Conservation (phyloP, 345 rosid species). For the Boechera divaricarpa region DNA sequence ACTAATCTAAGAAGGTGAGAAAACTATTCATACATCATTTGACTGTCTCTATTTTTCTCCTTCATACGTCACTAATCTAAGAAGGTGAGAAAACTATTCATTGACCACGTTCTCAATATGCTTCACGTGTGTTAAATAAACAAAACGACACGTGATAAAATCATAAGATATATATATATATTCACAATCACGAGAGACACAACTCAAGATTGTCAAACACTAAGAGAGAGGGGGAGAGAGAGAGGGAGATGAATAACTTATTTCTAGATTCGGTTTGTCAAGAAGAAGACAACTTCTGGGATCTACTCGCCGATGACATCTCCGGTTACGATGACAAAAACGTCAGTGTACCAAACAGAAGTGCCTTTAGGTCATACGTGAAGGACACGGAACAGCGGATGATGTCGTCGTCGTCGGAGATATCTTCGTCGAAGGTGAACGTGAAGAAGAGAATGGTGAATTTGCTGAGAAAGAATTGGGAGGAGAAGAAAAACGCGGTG, state of each 20-base stretch:
- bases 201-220: conserved; percentile 17
- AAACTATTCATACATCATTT: conserved; percentile 4
- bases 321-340: conserved; percentile 10
- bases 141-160: background rate
- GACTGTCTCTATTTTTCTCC: background rate
- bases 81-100: conserved; percentile 3
- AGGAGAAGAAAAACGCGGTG: conserved; percentile 7
- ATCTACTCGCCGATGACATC: conserved; percentile 26
- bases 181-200: background rate
- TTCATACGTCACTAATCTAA: conserved; percentile 16
- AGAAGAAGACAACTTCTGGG: conserved; percentile 46
- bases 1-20: background rate
- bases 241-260: conserved; percentile 33
- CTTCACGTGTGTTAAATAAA: conserved; percentile 22
- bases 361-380: conserved; percentile 54
- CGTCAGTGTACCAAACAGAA: conserved; percentile 33
- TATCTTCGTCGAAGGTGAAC: conserved; percentile 36
- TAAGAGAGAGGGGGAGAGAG: background rate
- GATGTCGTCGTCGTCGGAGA: background rate
- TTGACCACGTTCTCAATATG: conserved; percentile 31
- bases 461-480: conserved; percentile 51
- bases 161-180: background rate
- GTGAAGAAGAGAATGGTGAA: conserved; percentile 62
- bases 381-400: conserved; percentile 24
- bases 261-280: conserved; percentile 31